phyloP scores from a whole-genome alignment of 495 filamentous ascomycete species.

The Platismatia glauca region DNA sequence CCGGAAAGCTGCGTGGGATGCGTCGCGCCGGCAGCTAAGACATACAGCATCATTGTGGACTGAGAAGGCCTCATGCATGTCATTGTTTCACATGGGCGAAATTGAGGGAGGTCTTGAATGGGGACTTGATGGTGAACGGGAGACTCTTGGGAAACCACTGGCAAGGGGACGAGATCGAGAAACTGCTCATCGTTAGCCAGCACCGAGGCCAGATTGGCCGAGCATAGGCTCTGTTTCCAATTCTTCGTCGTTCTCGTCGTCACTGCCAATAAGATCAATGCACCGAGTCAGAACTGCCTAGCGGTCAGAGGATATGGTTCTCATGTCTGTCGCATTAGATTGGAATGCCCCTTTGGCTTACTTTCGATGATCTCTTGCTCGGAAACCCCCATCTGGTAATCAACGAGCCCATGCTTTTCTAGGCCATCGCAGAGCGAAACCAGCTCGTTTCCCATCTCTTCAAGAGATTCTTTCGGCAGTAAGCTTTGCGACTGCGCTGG shows the following conservation, averaged over 20 bases:
- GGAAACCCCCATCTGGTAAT: constrained; percentile 95
- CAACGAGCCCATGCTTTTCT: constrained; percentile 82
- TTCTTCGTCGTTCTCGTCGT: constrained; percentile 6
- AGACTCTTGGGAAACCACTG: background rate
- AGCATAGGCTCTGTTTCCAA: constrained; percentile 1
- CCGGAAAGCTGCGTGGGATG: background rate
- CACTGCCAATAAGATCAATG: constrained; percentile 8
- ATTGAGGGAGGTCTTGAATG: background rate
- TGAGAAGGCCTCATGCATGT: background rate
- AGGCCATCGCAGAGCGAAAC: constrained; percentile 75
- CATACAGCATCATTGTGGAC: background rate
- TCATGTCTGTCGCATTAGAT: background rate
- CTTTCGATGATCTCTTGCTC: constrained; percentile 84
- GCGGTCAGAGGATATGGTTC: constrained; percentile 7
- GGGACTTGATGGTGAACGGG: background rate
- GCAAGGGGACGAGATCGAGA: background rate
- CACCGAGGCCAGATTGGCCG: background rate
- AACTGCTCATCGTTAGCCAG: constrained; percentile 2
- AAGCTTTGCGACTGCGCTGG: constrained; percentile 54
- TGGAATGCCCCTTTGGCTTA: constrained; percentile 12
- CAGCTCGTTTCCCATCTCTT: constrained; percentile 72
- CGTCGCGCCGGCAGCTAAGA: background rate
- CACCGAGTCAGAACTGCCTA: constrained; percentile 53
- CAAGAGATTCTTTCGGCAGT: constrained; percentile 57
- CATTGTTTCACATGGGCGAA: background rate